A percentile compares a stretch with the other conserved stretches of the same genome.
These are phyloP conservation scores for Cutaneotrichosporon cyanovorans DNA, from an alignment of 1,284 basidiomycete genomes.

Conservation along the genomic window DNA sequence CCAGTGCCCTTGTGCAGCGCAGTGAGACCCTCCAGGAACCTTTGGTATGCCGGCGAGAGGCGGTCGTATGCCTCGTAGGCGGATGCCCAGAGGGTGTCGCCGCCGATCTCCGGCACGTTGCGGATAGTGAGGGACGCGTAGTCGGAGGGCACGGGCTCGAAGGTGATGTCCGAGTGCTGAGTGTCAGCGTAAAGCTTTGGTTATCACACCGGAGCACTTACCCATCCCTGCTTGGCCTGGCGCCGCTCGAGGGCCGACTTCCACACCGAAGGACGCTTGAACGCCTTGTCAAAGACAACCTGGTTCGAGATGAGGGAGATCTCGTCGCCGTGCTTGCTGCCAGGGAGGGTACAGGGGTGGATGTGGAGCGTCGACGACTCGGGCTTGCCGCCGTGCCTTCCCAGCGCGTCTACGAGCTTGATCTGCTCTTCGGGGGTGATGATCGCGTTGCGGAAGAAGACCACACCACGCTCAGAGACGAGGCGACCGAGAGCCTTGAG, in stretches of 20 bases:
- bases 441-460: conserved; percentile 58
- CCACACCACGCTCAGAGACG: conserved; percentile 60
- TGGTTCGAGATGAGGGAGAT: conserved; percentile 50
- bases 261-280: conserved; percentile 4
- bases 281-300: conserved; percentile 32
- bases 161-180: conserved; percentile 56
- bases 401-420: conserved; percentile 49
- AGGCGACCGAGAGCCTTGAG: conserved; percentile 31
- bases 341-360: conserved; percentile 55
- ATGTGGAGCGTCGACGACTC: conserved; percentile 53
- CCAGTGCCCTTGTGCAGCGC: conserved; percentile 54
- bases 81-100: conserved; percentile 48
- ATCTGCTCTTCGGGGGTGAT: conserved; percentile 49
- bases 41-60: conserved; percentile 53
- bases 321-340: conserved; percentile 47
- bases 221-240: conserved; percentile 2
- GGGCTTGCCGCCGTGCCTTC: conserved; percentile 55
- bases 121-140: conserved; percentile 57
- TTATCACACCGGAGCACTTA: neutral
- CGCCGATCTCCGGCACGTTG: conserved; percentile 51
- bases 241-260: conserved; percentile 12
- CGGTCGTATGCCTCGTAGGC: conserved; percentile 60
- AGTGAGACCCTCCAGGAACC: conserved; percentile 55
- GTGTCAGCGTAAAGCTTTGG: conserved; percentile 1
- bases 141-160: conserved; percentile 59